Evolutionary conservation across 1,284 basidiomycete species (phyloP), one percentile per base, ranked within the genome.

Genomic region (Malassezia arunalokei): DNA sequence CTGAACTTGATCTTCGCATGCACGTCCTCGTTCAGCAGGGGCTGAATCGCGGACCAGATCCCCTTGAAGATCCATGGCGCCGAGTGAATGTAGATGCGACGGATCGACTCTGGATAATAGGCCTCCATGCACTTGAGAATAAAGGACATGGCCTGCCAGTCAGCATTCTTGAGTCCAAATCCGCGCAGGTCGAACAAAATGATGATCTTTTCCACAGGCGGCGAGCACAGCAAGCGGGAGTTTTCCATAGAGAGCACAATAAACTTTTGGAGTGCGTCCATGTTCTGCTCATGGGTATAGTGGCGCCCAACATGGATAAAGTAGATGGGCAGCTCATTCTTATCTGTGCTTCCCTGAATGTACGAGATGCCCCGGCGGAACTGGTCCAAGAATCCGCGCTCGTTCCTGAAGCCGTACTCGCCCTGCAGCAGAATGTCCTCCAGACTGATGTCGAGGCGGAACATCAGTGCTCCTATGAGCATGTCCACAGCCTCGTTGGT

Each of bases 21-120:
- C 35, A 73, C 70, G 49, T 70, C 65, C 39, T 68, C 68, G 54
- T 73, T 68, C 20, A 73, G 59, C 60, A 73, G 64, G 44, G 70
- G 70, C 58, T 69, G 66, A 17, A 73, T 56, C 12, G 66, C 65
- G 51, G 66, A 59, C 70, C 70, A 73, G 58, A 73, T 71, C 42
- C 68, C 68, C 50, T 68, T 67, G 62, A 73, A 73, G 53, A 73
- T 68, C 70, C 70, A 73, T 20, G 70, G 70, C 6, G 70, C 70
- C 39, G 60, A 59, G 57, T 73, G 67, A 39, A 73, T 59, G 53
- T 73, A 73, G 49, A 73, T 66, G 44, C 68, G 68, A 51, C 70
- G 70, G 15, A 73, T 64, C 8, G 68, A 73, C 50, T 73, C 70
- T 30, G 70, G 70, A 44, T 68, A 73, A 60, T 65, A 71, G 31